These are phyloP conservation scores for Calycina marina DNA, from an alignment of 2,329 filamentous ascomycete species.

Conservation along the genomic window DNA sequence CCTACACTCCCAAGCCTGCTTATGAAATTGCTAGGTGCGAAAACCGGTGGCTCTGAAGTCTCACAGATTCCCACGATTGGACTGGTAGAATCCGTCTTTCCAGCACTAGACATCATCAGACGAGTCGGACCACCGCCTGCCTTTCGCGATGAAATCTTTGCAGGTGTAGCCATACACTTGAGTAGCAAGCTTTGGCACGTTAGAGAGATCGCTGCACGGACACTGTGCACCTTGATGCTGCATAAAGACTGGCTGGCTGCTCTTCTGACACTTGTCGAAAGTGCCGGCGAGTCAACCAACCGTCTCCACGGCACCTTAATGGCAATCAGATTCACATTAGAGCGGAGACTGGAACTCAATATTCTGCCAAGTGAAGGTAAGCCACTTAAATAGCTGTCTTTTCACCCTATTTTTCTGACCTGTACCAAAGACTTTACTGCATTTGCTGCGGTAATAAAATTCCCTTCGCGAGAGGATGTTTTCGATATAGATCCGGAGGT, in stretches of 20 bases:
- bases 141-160: slow-evolving; percentile 38
- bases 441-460: background rate
- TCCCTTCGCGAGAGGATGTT: background rate
- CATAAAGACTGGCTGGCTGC: slow-evolving; percentile 32
- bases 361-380: no score
- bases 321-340: slow-evolving; percentile 39
- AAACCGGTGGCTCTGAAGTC: slow-evolving; percentile 3
- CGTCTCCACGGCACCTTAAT: slow-evolving; percentile 43
- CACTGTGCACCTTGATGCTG: slow-evolving; percentile 48
- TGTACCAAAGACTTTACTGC: background rate
- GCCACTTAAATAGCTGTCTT: no score
- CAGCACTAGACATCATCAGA: slow-evolving; percentile 67
- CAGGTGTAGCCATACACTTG: slow-evolving; percentile 46
- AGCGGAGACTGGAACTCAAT: slow-evolving; percentile 35
- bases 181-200: slow-evolving; percentile 65
- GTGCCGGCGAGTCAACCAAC: slow-evolving; percentile 29
- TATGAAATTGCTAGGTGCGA: slow-evolving; percentile 39
- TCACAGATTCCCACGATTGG: slow-evolving; percentile 21
- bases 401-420: no score
- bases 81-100: slow-evolving; percentile 60
- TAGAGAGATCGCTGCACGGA: slow-evolving; percentile 64
- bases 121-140: slow-evolving; percentile 51
- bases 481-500: slow-evolving; percentile 6
- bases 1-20: slow-evolving; percentile 50
- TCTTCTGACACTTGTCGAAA: slow-evolving; percentile 22